Percentiles rank a stretch among this genome's conserved stretches.
Evolutionary conservation across 2,329 filamentous ascomycete genomes (phyloP).

Genomic region (Raffaelea albimanens): DNA sequence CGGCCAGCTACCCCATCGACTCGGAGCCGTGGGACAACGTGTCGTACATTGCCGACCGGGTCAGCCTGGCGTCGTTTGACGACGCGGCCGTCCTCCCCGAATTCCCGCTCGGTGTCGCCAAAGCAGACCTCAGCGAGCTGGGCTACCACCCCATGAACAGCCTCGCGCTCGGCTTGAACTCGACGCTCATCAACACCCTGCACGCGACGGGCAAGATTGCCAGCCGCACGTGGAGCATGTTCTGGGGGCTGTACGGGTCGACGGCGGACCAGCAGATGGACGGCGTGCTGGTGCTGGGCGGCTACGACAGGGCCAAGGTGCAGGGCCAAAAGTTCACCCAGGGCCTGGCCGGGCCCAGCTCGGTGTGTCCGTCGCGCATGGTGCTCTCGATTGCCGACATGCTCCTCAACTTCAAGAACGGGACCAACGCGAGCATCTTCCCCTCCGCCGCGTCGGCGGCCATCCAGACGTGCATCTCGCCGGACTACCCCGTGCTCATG

Average conservation of each 20-base stretch:
- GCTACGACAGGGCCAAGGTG: constrained; percentile 19
- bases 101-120: constrained; percentile 14
- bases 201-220: constrained; percentile 16
- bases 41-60: constrained; percentile 1
- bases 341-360: constrained; percentile 14
- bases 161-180: constrained; percentile 21
- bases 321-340: constrained; percentile 11
- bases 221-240: constrained; percentile 21
- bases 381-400: constrained; percentile 20
- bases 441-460: constrained; percentile 1
- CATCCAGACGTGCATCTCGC: constrained; percentile 14
- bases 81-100: constrained; percentile 9
- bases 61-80: constrained; percentile 11
- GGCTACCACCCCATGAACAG: constrained; percentile 15
- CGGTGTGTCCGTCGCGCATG: constrained; percentile 19
- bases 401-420: constrained; percentile 22
- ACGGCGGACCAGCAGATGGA: constrained; percentile 12
- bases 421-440: constrained; percentile 21
- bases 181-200: constrained; percentile 19
- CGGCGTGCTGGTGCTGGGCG: constrained; percentile 20
- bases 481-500: constrained; percentile 13
- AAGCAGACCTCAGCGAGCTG: constrained; percentile 15
- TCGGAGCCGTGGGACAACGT: neutral
- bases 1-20: constrained; percentile 2
- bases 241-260: constrained; percentile 19